Conservation (phyloP, 2,329 filamentous ascomycete species). For the Diaporthe destruens region DNA sequence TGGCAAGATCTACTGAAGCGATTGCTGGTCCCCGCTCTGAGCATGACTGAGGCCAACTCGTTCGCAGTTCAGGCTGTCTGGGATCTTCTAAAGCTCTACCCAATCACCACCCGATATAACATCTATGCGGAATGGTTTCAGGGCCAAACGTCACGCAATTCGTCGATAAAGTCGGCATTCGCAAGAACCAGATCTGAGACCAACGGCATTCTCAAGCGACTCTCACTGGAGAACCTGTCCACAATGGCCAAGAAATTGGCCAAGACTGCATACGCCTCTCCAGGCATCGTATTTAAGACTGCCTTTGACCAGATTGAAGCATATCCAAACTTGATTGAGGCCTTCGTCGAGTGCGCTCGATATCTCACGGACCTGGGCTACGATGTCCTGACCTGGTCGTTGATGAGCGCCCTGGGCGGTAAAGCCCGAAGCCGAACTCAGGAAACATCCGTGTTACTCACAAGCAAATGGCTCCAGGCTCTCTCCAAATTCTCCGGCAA, state of each 20-base stretch:
- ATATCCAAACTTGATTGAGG: constrained; percentile 94
- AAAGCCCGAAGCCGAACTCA: constrained; percentile 74
- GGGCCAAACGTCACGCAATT: constrained; percentile 80
- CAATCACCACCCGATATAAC: constrained; percentile 81
- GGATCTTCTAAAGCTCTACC: constrained; percentile 82
- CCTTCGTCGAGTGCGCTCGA: constrained; percentile 92
- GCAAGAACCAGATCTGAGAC: constrained; percentile 83
- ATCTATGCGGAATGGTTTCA: constrained; percentile 96
- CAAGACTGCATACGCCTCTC: constrained; percentile 92
- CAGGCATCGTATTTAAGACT: constrained; percentile 90
- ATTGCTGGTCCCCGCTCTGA: constrained; percentile 88
- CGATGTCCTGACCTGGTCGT: constrained; percentile 92
- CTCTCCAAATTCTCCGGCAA: constrained; percentile 91
- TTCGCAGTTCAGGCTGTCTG: constrained; percentile 89
- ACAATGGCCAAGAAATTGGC: constrained; percentile 90
- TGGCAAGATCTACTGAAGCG: constrained; percentile 90
- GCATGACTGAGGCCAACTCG: constrained; percentile 86
- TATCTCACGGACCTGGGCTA: constrained; percentile 95
- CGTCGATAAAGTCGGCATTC: constrained; percentile 84
- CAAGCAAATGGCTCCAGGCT: constrained; percentile 92
- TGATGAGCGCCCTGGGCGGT: constrained; percentile 79
- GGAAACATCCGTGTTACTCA: constrained; percentile 75
- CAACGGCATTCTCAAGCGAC: constrained; percentile 85
- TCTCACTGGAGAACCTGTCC: constrained; percentile 87
- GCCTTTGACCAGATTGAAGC: constrained; percentile 92